phyloP scores from a whole-genome alignment of 106 monocot genomes.

The Agapanthus africanus region DNA sequence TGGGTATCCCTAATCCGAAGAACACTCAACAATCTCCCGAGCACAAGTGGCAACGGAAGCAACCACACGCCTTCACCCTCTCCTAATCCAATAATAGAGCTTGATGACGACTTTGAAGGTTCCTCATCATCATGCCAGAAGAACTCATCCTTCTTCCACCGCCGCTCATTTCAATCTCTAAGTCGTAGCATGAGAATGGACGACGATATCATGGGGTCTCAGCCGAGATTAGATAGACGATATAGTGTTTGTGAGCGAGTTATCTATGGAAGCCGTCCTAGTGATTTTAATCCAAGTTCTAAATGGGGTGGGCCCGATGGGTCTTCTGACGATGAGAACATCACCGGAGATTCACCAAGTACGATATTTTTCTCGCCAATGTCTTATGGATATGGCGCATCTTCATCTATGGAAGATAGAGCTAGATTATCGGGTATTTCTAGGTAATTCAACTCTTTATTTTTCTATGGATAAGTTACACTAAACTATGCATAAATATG shows the following conservation, averaged over 20 bases:
- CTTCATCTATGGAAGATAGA: slow-evolving; percentile 34
- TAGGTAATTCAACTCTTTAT: slow-evolving; percentile 31
- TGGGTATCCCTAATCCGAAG: slow-evolving; percentile 58
- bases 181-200: slow-evolving; percentile 62
- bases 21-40: slow-evolving; percentile 55
- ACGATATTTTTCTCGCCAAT: slow-evolving; percentile 34
- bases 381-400: slow-evolving; percentile 32
- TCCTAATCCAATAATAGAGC: slow-evolving; percentile 48
- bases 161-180: slow-evolving; percentile 52
- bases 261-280: slow-evolving; percentile 35
- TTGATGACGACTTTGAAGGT: slow-evolving; percentile 69
- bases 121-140: slow-evolving; percentile 38
- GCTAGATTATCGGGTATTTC: slow-evolving; percentile 32
- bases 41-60: slow-evolving; percentile 23
- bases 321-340: slow-evolving; percentile 45
- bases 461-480: no score
- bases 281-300: slow-evolving; percentile 44
- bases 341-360: slow-evolving; percentile 21
- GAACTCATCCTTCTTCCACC: slow-evolving; percentile 45
- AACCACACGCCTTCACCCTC: slow-evolving; percentile 48
- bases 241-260: slow-evolving; percentile 56
- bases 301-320: slow-evolving; percentile 45
- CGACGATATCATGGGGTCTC: slow-evolving; percentile 29
- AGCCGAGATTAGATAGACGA: slow-evolving; percentile 45
- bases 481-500: no score